A percentile compares a stretch with the other conserved stretches of the same genome.
Conservation (phyloP, 108 stramenopile genomes). For the Skeletonema grethae region DNA sequence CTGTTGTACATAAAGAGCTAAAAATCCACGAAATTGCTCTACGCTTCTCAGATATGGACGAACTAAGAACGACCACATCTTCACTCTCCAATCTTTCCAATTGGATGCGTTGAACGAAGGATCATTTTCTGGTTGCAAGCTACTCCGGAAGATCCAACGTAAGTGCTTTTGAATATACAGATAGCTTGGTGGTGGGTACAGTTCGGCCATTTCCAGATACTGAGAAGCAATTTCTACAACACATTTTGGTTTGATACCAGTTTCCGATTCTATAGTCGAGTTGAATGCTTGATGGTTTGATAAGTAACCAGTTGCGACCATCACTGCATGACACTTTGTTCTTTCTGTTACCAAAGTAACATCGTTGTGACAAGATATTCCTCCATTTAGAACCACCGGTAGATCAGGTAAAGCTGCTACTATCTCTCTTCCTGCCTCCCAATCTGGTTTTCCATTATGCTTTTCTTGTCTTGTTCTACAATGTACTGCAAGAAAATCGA, state of each 20-base stretch:
- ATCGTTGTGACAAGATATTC: conserved; percentile 28
- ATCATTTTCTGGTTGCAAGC: conserved; percentile 44
- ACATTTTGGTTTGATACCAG: conserved; percentile 11
- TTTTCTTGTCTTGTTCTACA: conserved; percentile 53
- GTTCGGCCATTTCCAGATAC: conserved; percentile 55
- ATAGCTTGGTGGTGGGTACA: conserved; percentile 56
- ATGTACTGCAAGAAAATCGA: conserved; percentile 54
- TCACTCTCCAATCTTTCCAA: conserved; percentile 50
- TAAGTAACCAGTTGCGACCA: conserved; percentile 59
- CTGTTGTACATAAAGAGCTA: conserved; percentile 55
- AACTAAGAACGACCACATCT: conserved; percentile 60
- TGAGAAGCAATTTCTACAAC: conserved; percentile 35
- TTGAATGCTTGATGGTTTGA: conserved; percentile 40
- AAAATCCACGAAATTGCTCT: conserved; percentile 58
- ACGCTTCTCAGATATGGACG: conserved; percentile 52
- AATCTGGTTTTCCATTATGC: conserved; percentile 46
- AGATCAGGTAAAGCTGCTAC: conserved; percentile 32
- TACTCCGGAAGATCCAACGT: conserved; percentile 63
- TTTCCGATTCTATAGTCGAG: background rate
- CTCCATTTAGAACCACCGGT: conserved; percentile 56
- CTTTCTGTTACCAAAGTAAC: conserved; percentile 13
- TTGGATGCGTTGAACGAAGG: conserved; percentile 21
- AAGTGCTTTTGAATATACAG: conserved; percentile 64
- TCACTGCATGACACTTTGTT: conserved; percentile 53
- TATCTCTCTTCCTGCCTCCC: conserved; percentile 40